A percentile compares a stretch with the other conserved stretches of the same genome.
phyloP scores from a whole-genome alignment of 1,139 yeast species.

The Hemisphaericaspora subhashii region DNA sequence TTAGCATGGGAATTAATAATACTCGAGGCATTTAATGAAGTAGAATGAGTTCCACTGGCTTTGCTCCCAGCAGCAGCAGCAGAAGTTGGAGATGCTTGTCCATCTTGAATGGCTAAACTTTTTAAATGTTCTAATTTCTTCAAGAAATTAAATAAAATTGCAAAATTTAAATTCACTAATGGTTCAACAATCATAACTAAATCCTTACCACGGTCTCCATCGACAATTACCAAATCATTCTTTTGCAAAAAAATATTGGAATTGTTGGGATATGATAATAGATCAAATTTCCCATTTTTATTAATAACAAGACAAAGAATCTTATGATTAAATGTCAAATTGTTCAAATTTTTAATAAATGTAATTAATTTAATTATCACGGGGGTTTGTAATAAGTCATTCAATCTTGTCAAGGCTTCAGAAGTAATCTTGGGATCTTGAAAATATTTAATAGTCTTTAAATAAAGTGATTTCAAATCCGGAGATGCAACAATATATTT shows the following conservation, averaged over 20 bases:
- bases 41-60: constrained; percentile 38
- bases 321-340: constrained; percentile 43
- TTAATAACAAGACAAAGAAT: constrained; percentile 50
- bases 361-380: constrained; percentile 35
- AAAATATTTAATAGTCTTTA: constrained; percentile 48
- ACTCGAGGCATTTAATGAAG: constrained; percentile 35
- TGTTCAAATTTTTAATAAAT: constrained; percentile 44
- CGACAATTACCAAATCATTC: constrained; percentile 48
- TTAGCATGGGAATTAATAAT: constrained; percentile 42
- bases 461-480: constrained; percentile 44
- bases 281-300: constrained; percentile 59
- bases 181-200: constrained; percentile 52
- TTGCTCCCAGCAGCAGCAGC: constrained; percentile 22
- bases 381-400: constrained; percentile 29
- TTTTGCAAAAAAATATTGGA: constrained; percentile 53
- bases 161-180: constrained; percentile 47
- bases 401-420: constrained; percentile 38
- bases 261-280: constrained; percentile 41
- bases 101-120: constrained; percentile 55
- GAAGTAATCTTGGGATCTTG: constrained; percentile 35
- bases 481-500: constrained; percentile 55
- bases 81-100: constrained; percentile 9
- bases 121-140: constrained; percentile 78
- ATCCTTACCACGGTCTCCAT: constrained; percentile 53
- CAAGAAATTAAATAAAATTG: constrained; percentile 75